A percentile compares a stretch with the other conserved stretches of the same genome.
Conservation (phyloP, 768 basidiomycete genomes). For the Rhodotorula paludigena region DNA sequence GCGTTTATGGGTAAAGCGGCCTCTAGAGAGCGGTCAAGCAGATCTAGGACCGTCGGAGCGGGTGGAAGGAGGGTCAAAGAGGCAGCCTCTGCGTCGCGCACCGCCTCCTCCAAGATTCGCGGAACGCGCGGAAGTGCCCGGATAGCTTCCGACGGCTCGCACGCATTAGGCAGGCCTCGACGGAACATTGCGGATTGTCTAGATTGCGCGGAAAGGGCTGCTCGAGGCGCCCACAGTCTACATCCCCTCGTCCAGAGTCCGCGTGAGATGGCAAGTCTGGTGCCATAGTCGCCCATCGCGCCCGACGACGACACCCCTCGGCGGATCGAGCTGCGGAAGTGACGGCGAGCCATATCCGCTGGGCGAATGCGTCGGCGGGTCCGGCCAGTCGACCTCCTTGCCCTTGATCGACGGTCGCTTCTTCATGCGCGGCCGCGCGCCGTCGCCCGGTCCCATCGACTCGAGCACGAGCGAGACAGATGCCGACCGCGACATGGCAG, state of each 20-base stretch:
- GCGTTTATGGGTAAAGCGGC: too few relatives aligned
- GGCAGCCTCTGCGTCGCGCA: too few relatives aligned
- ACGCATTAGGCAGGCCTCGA: too few relatives aligned
- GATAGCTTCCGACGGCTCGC: too few relatives aligned
- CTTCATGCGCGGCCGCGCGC: conserved; percentile 31
- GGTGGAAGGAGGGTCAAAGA: too few relatives aligned
- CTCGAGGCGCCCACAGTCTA: not conserved
- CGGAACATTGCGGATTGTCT: too few relatives aligned
- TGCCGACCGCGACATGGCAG: conserved; percentile 32
- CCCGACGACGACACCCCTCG: conserved; percentile 25
- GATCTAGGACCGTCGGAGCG: too few relatives aligned
- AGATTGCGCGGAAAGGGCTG: not conserved
- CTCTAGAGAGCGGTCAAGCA: too few relatives aligned
- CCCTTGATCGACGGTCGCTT: conserved; percentile 39
- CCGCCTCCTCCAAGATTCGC: too few relatives aligned
- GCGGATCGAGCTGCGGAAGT: not conserved
- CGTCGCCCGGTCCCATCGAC: conserved; percentile 28
- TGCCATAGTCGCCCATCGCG: conserved; percentile 33
- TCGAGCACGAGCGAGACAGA: conserved; percentile 30
- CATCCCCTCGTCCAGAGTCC: not conserved
- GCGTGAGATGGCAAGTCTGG: conserved; percentile 17
- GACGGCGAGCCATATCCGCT: not conserved
- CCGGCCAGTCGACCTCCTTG: conserved; percentile 40
- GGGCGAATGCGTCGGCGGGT: not conserved
- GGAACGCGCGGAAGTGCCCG: too few relatives aligned